Evolutionary conservation across 179 eudicot genomes (phyloP).

Genomic region (Nepenthes alata): DNA sequence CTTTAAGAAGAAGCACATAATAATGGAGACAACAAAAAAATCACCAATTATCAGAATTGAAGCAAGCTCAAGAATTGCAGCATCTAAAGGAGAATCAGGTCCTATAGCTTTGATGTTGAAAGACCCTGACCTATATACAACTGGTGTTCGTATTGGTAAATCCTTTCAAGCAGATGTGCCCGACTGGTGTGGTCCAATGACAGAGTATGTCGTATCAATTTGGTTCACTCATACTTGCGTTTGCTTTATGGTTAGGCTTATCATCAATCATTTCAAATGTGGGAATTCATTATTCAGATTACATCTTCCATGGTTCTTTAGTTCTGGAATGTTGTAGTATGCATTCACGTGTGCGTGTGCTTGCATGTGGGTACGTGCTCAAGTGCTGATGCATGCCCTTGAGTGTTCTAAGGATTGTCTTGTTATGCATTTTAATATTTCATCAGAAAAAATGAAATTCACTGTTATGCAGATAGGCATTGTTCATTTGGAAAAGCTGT

Average conservation of each 20-base stretch:
- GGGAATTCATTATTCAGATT: too few relatives aligned
- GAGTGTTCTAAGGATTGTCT: too few relatives aligned
- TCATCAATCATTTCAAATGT: too few relatives aligned
- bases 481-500: too few relatives aligned
- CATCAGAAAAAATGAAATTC: too few relatives aligned
- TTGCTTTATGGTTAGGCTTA: conserved; percentile 6
- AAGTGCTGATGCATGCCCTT: too few relatives aligned
- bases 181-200: conserved; percentile 61
- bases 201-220: conserved; percentile 37
- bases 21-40: conserved; percentile 32
- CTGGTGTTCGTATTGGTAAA: conserved; percentile 64
- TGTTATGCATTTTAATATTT: too few relatives aligned
- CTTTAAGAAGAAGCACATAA: conserved; percentile 49
- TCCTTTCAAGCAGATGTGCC: conserved; percentile 82
- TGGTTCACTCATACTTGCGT: neutral
- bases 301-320: too few relatives aligned
- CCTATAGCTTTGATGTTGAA: conserved; percentile 49
- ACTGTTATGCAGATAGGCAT: too few relatives aligned
- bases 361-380: too few relatives aligned
- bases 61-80: conserved; percentile 17
- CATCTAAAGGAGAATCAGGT: conserved; percentile 31
- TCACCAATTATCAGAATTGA: conserved; percentile 27
- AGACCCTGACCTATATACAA: conserved; percentile 38
- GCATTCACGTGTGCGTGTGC: too few relatives aligned
- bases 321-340: too few relatives aligned